Evolutionary conservation across 257 asterid genomes (phyloP), one percentile per base, ranked within the genome.

Genomic region (Jacaranda mimosifolia): DNA sequence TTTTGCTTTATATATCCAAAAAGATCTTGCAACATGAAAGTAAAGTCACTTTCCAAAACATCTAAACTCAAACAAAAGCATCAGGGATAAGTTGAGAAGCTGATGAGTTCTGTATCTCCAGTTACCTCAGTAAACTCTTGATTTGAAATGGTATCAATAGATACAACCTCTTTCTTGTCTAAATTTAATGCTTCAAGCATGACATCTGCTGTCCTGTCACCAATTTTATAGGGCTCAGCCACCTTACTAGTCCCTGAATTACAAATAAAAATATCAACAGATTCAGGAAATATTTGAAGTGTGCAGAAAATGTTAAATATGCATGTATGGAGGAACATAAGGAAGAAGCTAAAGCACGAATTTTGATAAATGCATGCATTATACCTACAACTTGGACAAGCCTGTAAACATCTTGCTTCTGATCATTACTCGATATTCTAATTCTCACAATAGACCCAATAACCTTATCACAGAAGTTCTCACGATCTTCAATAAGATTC

Each of bases 351-450:
- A 58, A 69, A 75, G 56, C 74, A 67, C 45, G 68, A 48, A 19
- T 56, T 26, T 56, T 17, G 21, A 77, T 43, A 53, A 43, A 51
- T 67, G 72, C 46, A 76, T n/a, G 78, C 74, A 70, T 45, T 71
- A 72, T 90, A 93, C 98, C 99, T 83, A 88, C 91, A 80, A 96
- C 98, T 88, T 90, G 95, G 74, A 93, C 99, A 76, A 96, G 96
- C 89, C 99, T 86, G 87, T 84, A 84, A 81, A 93, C 80, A 68
- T 96, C 95, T 76, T 87, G 92, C 85, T 87, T 88, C 87, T 84
- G 96, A 80, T 91, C 98, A 74, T 77, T 82, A 78, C 86, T 79
- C 58, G 96, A 82, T 84, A 93, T 82, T 82, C 83, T 87, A 75
- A 96, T 96, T 80, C 98, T 90, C 72, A 93, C 97, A 81, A 93